phyloP scores from a whole-genome alignment of 1,284 basidiomycete genomes.

The Cutaneotrichosporon dermatis region DNA sequence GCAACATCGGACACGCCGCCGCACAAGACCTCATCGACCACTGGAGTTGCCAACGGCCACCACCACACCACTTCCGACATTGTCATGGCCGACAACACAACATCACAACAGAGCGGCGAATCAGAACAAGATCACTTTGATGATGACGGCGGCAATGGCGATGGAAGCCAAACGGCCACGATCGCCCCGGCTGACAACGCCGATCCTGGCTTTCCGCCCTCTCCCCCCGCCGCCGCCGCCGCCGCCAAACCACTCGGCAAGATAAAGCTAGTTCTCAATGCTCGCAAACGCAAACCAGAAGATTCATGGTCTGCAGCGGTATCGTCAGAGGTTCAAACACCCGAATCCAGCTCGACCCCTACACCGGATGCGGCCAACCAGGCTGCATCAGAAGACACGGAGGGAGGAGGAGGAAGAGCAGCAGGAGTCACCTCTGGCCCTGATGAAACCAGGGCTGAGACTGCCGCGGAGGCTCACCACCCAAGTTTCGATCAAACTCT shows the following conservation, averaged over 20 bases:
- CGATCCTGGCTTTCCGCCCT: neutral
- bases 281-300: constrained; percentile 3
- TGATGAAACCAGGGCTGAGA: constrained; percentile 1
- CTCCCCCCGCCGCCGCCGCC: no score
- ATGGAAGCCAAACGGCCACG: neutral
- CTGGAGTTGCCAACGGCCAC: neutral
- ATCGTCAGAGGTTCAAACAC: neutral
- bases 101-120: neutral
- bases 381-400: neutral
- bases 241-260: neutral
- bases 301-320: neutral
- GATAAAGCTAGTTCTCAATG: constrained; percentile 3
- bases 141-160: neutral
- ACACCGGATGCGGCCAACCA: neutral
- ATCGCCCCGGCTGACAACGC: neutral
- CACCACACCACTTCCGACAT: neutral
- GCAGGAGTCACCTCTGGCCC: neutral
- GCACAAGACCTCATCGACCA: neutral
- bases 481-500: neutral
- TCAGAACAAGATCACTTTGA: neutral
- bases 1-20: neutral
- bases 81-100: neutral
- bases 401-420: neutral
- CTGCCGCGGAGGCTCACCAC: neutral
- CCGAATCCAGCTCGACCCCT: neutral